Evolutionary conservation across 495 filamentous ascomycete genomes (phyloP).

Genomic region (Penicillium taxi): DNA sequence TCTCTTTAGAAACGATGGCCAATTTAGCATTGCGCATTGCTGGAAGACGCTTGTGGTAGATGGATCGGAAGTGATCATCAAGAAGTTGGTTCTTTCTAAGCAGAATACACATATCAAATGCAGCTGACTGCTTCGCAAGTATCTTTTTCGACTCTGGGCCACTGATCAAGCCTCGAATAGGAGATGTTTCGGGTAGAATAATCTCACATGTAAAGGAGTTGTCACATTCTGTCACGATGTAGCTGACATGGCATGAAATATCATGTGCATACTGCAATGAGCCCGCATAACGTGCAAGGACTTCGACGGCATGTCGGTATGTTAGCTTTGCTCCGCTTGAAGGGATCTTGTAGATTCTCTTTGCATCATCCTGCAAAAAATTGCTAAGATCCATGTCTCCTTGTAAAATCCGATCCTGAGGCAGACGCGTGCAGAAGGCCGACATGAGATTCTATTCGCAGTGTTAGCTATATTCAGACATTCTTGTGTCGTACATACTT

Average conservation of each 20-base stretch:
- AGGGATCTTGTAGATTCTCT: conserved; percentile 52
- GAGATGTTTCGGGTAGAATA: conserved; percentile 68
- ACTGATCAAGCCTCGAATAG: conserved; percentile 59
- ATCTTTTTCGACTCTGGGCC: conserved; percentile 53
- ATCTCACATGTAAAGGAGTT: conserved; percentile 71
- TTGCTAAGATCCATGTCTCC: conserved; percentile 50
- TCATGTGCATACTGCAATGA: conserved; percentile 58
- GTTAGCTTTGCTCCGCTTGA: conserved; percentile 73
- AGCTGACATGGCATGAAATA: conserved; percentile 47
- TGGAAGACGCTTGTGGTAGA: conserved; percentile 64
- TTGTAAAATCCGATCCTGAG: conserved; percentile 63
- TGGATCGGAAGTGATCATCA: conserved; percentile 64
- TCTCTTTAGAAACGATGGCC: conserved; percentile 70
- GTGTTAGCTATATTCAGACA: neutral
- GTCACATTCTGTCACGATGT: conserved; percentile 49
- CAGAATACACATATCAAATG: conserved; percentile 73
- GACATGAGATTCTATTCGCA: conserved; percentile 53
- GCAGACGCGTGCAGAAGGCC: conserved; percentile 65
- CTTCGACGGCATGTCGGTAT: conserved; percentile 59
- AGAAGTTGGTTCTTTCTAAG: conserved; percentile 61
- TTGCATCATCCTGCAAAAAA: conserved; percentile 48
- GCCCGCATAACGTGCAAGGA: conserved; percentile 56
- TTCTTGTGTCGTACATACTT: conserved; percentile 22
- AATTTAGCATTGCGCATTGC: conserved; percentile 87
- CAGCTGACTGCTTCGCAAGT: conserved; percentile 81